Conservation (phyloP, 805 yeast genomes). For the Saturnispora ahearnii region DNA sequence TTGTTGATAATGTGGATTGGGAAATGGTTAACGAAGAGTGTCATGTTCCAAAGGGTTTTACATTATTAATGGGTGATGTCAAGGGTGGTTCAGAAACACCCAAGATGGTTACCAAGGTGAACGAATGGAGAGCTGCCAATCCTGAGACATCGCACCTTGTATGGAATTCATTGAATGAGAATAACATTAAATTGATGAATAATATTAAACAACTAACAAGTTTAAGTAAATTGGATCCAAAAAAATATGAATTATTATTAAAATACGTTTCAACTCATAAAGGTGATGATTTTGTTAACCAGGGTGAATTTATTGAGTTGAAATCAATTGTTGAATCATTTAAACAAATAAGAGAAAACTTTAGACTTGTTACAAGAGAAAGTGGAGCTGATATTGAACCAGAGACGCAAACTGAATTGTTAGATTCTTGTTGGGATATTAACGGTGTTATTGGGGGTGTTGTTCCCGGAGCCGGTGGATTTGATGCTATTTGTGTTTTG, state of each 20-base stretch:
- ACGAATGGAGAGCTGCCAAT: constrained; percentile 52
- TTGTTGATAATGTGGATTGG: constrained; percentile 50
- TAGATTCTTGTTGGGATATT: constrained; percentile 48
- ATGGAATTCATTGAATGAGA: constrained; percentile 46
- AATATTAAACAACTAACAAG: constrained; percentile 35
- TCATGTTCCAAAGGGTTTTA: constrained; percentile 57
- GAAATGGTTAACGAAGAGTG: constrained; percentile 44
- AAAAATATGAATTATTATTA: constrained; percentile 28
- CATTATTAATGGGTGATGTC: constrained; percentile 87
- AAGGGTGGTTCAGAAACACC: constrained; percentile 93
- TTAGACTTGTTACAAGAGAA: constrained; percentile 50
- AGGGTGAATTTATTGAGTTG: constrained; percentile 20
- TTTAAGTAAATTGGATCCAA: constrained; percentile 26
- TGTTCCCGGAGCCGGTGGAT: constrained; percentile 98
- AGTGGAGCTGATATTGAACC: constrained; percentile 92
- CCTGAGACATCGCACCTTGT: constrained; percentile 43
- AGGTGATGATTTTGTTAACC: constrained; percentile 6
- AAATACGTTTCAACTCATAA: constrained; percentile 14
- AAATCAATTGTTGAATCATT: constrained; percentile 34
- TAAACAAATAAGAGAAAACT: constrained; percentile 41
- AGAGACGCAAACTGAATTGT: constrained; percentile 53
- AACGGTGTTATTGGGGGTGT: constrained; percentile 90
- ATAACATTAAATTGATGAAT: constrained; percentile 50
- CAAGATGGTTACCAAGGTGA: constrained; percentile 68
- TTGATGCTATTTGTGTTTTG: constrained; percentile 79